phyloP scores from a whole-genome alignment of 495 filamentous ascomycete genomes.

The Trichoderma virens region DNA sequence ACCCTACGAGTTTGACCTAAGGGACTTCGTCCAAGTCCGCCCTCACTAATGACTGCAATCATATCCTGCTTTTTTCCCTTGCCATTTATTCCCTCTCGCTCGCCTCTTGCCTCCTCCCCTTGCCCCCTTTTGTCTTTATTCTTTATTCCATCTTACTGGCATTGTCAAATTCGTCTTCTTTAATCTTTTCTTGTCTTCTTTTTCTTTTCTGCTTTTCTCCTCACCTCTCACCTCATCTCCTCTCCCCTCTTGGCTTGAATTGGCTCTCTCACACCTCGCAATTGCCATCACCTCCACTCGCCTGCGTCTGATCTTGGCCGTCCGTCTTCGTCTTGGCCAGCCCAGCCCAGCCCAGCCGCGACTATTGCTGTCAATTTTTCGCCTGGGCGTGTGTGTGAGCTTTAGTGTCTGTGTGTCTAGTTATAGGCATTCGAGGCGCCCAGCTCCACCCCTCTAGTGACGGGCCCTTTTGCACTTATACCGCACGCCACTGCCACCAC shows the following conservation, averaged over 20 bases:
- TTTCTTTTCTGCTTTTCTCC: background rate
- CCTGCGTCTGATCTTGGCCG: background rate
- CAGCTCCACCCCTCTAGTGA: constrained; percentile 5
- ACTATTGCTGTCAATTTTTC: no score
- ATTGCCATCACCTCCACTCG: background rate
- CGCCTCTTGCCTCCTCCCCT: background rate
- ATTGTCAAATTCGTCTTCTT: background rate
- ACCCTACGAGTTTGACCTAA: background rate
- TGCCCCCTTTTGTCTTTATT: constrained; percentile 1
- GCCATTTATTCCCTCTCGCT: constrained; percentile 7
- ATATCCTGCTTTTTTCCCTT: constrained; percentile 9
- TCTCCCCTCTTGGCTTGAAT: background rate
- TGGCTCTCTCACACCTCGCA: background rate
- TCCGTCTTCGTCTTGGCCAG: no score
- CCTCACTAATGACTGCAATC: constrained; percentile 1
- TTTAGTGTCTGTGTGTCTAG: constrained; percentile 1
- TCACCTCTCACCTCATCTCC: background rate
- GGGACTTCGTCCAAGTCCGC: background rate
- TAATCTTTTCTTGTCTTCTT: background rate
- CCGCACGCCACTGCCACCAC: background rate
- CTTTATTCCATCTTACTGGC: background rate
- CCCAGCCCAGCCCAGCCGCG: no score
- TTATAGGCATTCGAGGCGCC: background rate
- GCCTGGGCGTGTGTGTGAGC: background rate
- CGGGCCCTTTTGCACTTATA: background rate